Evolutionary conservation across 2,329 filamentous ascomycete species (phyloP).

Genomic region (Penicillium sp.): DNA sequence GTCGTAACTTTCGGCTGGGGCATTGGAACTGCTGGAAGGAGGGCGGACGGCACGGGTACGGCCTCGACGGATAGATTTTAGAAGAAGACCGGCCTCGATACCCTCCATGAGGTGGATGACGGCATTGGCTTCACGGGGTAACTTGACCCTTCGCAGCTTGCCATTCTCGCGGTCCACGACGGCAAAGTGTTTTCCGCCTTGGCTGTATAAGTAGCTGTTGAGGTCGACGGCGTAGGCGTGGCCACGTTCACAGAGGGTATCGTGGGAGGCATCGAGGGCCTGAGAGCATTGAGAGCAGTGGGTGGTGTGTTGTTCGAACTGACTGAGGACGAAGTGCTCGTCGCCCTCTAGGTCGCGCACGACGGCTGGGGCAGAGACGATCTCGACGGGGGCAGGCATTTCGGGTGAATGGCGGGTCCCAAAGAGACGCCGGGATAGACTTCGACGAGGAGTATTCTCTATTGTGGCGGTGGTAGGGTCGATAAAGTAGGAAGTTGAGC

Average conservation of each 20-base stretch:
- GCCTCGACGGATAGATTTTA: constrained; percentile 22
- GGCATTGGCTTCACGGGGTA: constrained; percentile 42
- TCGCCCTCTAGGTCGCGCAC: constrained; percentile 42
- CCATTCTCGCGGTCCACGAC: constrained; percentile 46
- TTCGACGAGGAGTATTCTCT: constrained; percentile 26
- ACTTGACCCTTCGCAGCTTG: constrained; percentile 45
- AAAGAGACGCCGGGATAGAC: constrained; percentile 17
- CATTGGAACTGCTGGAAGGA: constrained; percentile 40
- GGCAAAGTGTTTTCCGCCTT: constrained; percentile 45
- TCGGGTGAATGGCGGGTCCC: constrained; percentile 30
- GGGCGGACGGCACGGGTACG: constrained; percentile 17
- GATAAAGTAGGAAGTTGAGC: constrained; percentile 28
- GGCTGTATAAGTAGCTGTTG: constrained; percentile 41
- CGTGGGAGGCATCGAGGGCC: constrained; percentile 30
- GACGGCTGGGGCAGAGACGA: constrained; percentile 27
- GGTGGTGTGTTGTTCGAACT: constrained; percentile 42
- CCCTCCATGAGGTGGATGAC: constrained; percentile 47
- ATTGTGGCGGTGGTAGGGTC: constrained; percentile 23
- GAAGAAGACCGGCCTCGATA: constrained; percentile 45
- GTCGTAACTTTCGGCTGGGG: constrained; percentile 18
- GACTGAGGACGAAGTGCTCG: constrained; percentile 41
- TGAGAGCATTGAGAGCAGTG: constrained; percentile 40
- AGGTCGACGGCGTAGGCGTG: constrained; percentile 39
- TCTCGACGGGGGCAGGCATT: constrained; percentile 38
- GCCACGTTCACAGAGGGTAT: constrained; percentile 42